Percentiles rank a stretch among this genome's conserved stretches.
phyloP scores from a whole-genome alignment of 805 yeast species.

The Cyberlindnera mycetangii region DNA sequence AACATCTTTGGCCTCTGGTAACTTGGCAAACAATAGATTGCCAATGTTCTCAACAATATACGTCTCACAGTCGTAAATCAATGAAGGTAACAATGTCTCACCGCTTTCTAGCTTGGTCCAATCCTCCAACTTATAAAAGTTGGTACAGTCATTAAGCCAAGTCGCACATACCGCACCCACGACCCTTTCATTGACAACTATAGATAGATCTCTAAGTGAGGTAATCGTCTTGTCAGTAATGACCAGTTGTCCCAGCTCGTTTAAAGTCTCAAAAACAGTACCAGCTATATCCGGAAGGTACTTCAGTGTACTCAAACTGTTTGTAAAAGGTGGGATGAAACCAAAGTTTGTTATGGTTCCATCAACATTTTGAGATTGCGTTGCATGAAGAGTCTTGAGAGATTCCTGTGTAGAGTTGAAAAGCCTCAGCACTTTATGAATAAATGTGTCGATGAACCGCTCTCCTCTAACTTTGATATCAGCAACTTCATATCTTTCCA shows the following conservation, averaged over 20 bases:
- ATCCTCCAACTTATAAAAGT: slow-evolving; percentile 38
- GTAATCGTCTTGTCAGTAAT: slow-evolving; percentile 39
- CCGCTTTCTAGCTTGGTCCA: slow-evolving; percentile 36
- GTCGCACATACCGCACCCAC: slow-evolving; percentile 46
- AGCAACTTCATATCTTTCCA: slow-evolving; percentile 42
- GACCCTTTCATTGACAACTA: slow-evolving; percentile 40
- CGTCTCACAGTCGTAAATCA: slow-evolving; percentile 33
- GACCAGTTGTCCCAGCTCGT: slow-evolving; percentile 42
- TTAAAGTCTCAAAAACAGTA: slow-evolving; percentile 39
- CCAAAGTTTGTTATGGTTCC: slow-evolving; percentile 41
- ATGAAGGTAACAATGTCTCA: slow-evolving; percentile 36
- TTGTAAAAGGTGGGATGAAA: slow-evolving; percentile 63
- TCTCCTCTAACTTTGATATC: slow-evolving; percentile 39
- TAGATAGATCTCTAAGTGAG: slow-evolving; percentile 34
- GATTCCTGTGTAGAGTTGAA: slow-evolving; percentile 33
- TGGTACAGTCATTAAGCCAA: slow-evolving; percentile 49
- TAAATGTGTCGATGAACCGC: slow-evolving; percentile 35
- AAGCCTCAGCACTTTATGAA: slow-evolving; percentile 29
- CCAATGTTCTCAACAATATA: slow-evolving; percentile 33
- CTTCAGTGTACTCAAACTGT: slow-evolving; percentile 55
- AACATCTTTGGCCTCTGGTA: slow-evolving; percentile 35
- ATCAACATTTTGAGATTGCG: slow-evolving; percentile 18
- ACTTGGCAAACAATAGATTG: slow-evolving; percentile 32
- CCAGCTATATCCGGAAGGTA: slow-evolving; percentile 47
- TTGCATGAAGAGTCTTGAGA: slow-evolving; percentile 10